Evolutionary conservation across 169 alveolate genomes (phyloP).

Genomic region (Cryptosporidium bovis): DNA sequence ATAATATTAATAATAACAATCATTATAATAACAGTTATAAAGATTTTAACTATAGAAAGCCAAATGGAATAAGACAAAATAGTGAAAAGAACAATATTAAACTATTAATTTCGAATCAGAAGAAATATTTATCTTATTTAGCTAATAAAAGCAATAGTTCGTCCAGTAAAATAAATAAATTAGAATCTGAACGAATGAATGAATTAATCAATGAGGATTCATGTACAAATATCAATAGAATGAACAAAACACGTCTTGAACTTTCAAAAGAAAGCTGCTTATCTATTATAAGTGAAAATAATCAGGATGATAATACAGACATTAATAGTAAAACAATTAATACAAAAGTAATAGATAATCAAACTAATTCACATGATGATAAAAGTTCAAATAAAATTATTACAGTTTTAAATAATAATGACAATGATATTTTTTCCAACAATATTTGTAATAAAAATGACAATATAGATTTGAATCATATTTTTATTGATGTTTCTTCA

Average conservation of each 20-base stretch:
- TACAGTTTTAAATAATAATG: too few species aligned
- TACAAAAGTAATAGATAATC: background rate
- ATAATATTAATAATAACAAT: background rate
- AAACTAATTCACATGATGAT: background rate
- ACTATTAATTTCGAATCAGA: background rate
- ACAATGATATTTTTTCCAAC: too few species aligned
- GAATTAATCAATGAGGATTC: background rate
- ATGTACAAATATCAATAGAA: background rate
- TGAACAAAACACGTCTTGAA: slow-evolving; percentile 13
- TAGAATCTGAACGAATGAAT: background rate
- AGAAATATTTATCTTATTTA: background rate
- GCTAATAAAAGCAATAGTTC: background rate
- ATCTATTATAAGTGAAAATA: slow-evolving; percentile 8
- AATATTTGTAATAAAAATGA: too few species aligned
- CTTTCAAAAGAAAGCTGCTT: slow-evolving; percentile 32
- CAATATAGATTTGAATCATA: too few species aligned
- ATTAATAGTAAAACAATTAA: background rate
- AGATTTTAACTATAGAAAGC: too few species aligned
- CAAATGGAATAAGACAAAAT: background rate
- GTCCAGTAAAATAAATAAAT: background rate
- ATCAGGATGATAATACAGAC: slow-evolving; percentile 1
- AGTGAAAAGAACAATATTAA: background rate
- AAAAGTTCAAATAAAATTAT: too few species aligned
- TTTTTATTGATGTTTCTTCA: too few species aligned
- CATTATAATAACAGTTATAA: background rate